Base-by-base conservation (phyloP, 2,329 filamentous ascomycete species). In the Microdochium bolleyi region DNA sequence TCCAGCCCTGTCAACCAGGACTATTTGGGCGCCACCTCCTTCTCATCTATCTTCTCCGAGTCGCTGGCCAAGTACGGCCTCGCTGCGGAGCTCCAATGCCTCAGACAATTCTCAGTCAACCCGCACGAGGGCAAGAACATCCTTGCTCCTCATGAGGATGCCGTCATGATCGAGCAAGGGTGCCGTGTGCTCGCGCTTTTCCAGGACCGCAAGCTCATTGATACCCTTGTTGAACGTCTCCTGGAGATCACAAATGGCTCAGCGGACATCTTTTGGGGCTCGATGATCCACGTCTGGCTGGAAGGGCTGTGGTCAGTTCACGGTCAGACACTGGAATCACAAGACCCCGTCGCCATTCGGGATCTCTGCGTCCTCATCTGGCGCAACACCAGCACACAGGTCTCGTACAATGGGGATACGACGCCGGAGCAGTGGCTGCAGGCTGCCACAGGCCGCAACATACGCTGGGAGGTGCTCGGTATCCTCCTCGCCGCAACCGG, bases 381-480 rank as follows among this genome's bases (percentile, higher is more conserved):
- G 67, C 62, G 61, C 7, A 69, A 70, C 34, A 68, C 67, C 0
- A 55, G 66, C 51, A 64, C 57, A 1, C 58, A 62, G 5, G 27
- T 68, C 14, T 46, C 51, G 1, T 64, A 64, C 41, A 56, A 63
- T 16, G 59, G 64, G 19, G 59, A 59, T 16, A 68, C 61, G 8
- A 62, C 62, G 2, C 59, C 61, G 2, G 52, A 59, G 48, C 54
- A 64, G 34, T 70, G 63, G 62, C 60, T 62, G 24, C 55, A 55
- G 7, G 55, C 61, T 25, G 60, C 58, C 4, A 65, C 63, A 2
- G 67, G 67, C 1, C 57, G 57, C 37, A 62, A 64, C 32, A 60
- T 68, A 38, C 60, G 67, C 48, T 69, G 67, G 67, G 65, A 68
- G 38, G 62, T 67, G n/a, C 59, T 69, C 24, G 67, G 66, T 5